Evolutionary conservation across 73 alveolate genomes (phyloP).

Genomic region (Chromera velia): DNA sequence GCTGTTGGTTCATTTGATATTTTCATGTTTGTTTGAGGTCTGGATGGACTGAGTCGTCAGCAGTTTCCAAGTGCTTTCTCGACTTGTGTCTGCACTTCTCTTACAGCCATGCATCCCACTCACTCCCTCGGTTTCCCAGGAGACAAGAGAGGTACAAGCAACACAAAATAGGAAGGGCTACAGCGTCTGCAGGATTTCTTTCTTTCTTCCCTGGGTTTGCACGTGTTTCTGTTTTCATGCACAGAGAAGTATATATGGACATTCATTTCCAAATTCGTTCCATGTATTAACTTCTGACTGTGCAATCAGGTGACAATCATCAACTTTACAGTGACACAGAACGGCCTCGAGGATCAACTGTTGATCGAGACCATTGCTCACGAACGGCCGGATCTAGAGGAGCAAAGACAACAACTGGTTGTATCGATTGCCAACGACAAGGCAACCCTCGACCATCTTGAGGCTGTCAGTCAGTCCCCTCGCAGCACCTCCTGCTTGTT

Average conservation of each 20-base stretch:
- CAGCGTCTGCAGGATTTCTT: no score
- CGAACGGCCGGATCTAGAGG: constrained; percentile 96
- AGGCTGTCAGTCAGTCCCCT: constrained; percentile 46
- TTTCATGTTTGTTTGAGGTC: neutral
- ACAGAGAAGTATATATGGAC: neutral
- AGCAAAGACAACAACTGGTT: constrained; percentile 85
- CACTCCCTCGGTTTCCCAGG: neutral
- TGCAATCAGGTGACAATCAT: constrained; percentile 76
- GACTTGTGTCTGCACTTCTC: neutral
- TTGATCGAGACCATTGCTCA: constrained; percentile 95
- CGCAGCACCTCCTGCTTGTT: neutral
- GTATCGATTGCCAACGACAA: constrained; percentile 86
- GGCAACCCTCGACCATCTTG: constrained; percentile 85
- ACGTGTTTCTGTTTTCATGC: neutral
- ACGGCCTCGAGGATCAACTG: constrained; percentile 98
- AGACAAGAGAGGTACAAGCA: no score
- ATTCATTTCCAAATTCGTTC: neutral
- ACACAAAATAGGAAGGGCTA: no score
- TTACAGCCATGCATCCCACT: neutral
- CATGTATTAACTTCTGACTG: neutral
- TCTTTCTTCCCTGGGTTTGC: no score
- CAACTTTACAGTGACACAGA: constrained; percentile 98
- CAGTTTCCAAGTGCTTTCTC: neutral
- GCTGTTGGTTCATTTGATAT: neutral
- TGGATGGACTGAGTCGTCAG: neutral